These are phyloP conservation scores for Russula compacta DNA, from an alignment of 768 basidiomycete genomes.

Conservation along the genomic window DNA sequence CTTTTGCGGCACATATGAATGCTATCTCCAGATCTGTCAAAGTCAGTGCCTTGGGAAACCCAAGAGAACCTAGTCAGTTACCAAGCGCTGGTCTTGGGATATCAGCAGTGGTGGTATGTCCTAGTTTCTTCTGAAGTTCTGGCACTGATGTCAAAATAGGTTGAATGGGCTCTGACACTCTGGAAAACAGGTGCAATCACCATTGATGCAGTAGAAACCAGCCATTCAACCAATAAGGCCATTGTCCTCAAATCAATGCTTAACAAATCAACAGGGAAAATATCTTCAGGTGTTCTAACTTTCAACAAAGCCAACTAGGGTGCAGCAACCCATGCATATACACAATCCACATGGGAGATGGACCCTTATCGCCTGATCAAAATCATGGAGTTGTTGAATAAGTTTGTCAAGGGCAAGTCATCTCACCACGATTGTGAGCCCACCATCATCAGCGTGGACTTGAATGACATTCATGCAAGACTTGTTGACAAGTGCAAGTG, in stretches of 20 bases:
- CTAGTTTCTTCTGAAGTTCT: neutral
- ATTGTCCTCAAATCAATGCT: neutral
- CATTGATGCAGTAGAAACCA: neutral
- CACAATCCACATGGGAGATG: neutral
- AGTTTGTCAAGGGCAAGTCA: too few relatives aligned
- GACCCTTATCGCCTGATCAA: neutral
- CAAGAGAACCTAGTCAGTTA: neutral
- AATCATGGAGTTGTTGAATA: neutral
- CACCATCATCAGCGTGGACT: too few relatives aligned
- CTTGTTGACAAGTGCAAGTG: too few relatives aligned
- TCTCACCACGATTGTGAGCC: too few relatives aligned
- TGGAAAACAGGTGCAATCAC: neutral
- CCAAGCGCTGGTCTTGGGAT: neutral
- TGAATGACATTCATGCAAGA: too few relatives aligned
- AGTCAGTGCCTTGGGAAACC: neutral
- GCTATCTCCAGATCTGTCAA: neutral
- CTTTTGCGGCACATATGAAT: neutral
- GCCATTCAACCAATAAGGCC: neutral
- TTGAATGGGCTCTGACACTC: neutral
- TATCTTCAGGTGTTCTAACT: neutral
- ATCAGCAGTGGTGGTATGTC: neutral
- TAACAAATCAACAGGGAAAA: neutral
- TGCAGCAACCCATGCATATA: neutral
- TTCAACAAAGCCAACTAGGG: neutral
- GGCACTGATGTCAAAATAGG: neutral